These are phyloP conservation scores for Aureobasidium leucospermi DNA, from an alignment of 2,329 filamentous ascomycete species.

Conservation along the genomic window DNA sequence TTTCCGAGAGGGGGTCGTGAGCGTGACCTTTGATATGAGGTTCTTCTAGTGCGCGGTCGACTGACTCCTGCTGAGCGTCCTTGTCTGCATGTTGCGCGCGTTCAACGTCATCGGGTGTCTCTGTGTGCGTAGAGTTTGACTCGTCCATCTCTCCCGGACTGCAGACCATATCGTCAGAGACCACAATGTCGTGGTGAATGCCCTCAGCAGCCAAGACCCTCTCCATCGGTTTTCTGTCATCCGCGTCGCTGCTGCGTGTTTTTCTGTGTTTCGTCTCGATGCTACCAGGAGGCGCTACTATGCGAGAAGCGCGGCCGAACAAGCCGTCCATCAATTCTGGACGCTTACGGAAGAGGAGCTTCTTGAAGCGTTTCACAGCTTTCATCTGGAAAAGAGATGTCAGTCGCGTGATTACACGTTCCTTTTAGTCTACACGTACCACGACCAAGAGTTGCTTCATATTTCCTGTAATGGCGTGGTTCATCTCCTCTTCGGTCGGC, in stretches of 20 bases:
- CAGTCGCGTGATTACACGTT: not conserved
- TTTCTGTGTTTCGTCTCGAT: conserved; percentile 24
- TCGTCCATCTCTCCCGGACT: conserved; percentile 21
- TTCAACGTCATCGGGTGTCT: conserved; percentile 21
- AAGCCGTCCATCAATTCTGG: conserved; percentile 51
- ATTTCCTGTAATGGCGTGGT: conserved; percentile 81
- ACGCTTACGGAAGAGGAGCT: conserved; percentile 54
- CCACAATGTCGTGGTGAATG: conserved; percentile 40
- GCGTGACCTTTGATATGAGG: conserved; percentile 51
- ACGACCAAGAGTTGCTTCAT: conserved; percentile 82
- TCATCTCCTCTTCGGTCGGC: conserved; percentile 85
- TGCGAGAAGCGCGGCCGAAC: conserved; percentile 50
- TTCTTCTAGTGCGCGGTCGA: conserved; percentile 15
- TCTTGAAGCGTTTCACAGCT: conserved; percentile 84
- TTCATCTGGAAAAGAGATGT: conserved; percentile 55
- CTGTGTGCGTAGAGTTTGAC: not conserved
- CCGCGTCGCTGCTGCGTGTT: conserved; percentile 44
- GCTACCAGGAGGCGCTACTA: conserved; percentile 49
- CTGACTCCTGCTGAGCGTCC: not conserved
- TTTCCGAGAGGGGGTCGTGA: conserved; percentile 57
- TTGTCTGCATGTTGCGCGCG: conserved; percentile 25
- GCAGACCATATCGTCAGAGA: conserved; percentile 27
- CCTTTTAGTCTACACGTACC: conserved; percentile 37
- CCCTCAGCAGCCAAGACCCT: conserved; percentile 46
- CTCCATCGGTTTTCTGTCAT: conserved; percentile 45